A percentile compares a stretch with the other conserved stretches of the same genome.
These are phyloP conservation scores for Fusarium sp. DNA, from an alignment of 2,329 filamentous ascomycete species.

Conservation along the genomic window DNA sequence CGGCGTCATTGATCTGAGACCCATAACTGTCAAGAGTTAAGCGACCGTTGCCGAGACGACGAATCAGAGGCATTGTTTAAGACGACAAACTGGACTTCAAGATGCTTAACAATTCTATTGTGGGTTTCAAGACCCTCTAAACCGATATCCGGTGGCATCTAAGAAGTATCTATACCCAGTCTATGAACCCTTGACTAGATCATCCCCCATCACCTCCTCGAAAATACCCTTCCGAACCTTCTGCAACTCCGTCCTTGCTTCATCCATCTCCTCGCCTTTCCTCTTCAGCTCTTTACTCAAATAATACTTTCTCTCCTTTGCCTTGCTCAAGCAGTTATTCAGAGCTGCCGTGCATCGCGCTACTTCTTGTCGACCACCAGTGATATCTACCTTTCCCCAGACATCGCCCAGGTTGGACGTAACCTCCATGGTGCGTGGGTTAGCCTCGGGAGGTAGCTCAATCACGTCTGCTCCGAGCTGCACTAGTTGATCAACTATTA, in stretches of 20 bases:
- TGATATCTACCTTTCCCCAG: conserved; percentile 64
- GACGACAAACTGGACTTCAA: not conserved
- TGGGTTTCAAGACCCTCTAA: not conserved
- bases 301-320: conserved; percentile 45
- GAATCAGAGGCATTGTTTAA: conserved; percentile 4
- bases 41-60: conserved; percentile 18
- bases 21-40: conserved; percentile 18
- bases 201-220: conserved; percentile 27
- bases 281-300: conserved; percentile 48
- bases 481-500: conserved; percentile 21
- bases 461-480: conserved; percentile 19
- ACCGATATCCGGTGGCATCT: not conserved
- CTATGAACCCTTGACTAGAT: conserved; percentile 10
- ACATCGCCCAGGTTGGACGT: conserved; percentile 56
- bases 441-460: conserved; percentile 51
- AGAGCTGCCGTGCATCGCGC: conserved; percentile 50
- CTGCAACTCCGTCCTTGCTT: conserved; percentile 55
- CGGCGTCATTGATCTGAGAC: not conserved
- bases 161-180: not conserved
- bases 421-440: conserved; percentile 53
- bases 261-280: conserved; percentile 46
- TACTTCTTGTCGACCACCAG: conserved; percentile 53
- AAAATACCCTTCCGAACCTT: conserved; percentile 55
- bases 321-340: conserved; percentile 46
- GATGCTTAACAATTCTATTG: conserved; percentile 3